Evolutionary conservation across 2,329 filamentous ascomycete genomes (phyloP).

Genomic region (Lecanicillium sp.): DNA sequence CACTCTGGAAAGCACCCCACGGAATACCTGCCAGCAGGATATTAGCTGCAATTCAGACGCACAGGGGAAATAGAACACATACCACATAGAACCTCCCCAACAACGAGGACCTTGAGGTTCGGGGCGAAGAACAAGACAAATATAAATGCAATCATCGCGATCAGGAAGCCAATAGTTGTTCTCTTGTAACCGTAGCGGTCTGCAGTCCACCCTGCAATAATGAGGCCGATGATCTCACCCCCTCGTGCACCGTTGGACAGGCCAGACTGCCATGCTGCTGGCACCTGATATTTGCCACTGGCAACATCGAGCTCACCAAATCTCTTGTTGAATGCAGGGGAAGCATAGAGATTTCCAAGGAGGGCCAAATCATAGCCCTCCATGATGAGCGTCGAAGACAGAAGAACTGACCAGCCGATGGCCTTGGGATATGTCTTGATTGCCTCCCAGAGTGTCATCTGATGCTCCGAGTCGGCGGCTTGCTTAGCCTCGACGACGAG

Average conservation of each 20-base stretch:
- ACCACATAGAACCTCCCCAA: slow-evolving; percentile 39
- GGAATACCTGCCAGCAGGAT: slow-evolving; percentile 33
- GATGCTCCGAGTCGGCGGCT: slow-evolving; percentile 31
- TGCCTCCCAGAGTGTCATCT: slow-evolving; percentile 32
- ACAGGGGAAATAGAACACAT: slow-evolving; percentile 5
- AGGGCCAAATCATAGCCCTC: slow-evolving; percentile 45
- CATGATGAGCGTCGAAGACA: slow-evolving; percentile 41
- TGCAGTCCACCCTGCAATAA: slow-evolving; percentile 43
- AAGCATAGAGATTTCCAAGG: slow-evolving; percentile 41
- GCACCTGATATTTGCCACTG: slow-evolving; percentile 35
- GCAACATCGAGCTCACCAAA: slow-evolving; percentile 31
- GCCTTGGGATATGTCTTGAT: slow-evolving; percentile 37
- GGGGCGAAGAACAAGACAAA: slow-evolving; percentile 47
- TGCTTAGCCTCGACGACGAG: slow-evolving; percentile 30
- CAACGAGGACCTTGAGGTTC: slow-evolving; percentile 36
- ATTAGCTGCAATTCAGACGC: slow-evolving; percentile 8
- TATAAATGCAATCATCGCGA: slow-evolving; percentile 40
- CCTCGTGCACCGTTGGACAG: slow-evolving; percentile 45
- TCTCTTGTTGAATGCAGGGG: slow-evolving; percentile 34
- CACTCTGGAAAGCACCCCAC: slow-evolving; percentile 44
- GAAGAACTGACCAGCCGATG: slow-evolving; percentile 37
- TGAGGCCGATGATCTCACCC: slow-evolving; percentile 47
- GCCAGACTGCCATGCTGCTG: slow-evolving; percentile 49
- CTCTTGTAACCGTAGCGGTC: slow-evolving; percentile 43
- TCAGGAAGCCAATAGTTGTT: slow-evolving; percentile 39